Percentiles rank a stretch among this genome's conserved stretches.
Evolutionary conservation across 768 basidiomycete species (phyloP).

Genomic region (Auriscalpium microsporum): DNA sequence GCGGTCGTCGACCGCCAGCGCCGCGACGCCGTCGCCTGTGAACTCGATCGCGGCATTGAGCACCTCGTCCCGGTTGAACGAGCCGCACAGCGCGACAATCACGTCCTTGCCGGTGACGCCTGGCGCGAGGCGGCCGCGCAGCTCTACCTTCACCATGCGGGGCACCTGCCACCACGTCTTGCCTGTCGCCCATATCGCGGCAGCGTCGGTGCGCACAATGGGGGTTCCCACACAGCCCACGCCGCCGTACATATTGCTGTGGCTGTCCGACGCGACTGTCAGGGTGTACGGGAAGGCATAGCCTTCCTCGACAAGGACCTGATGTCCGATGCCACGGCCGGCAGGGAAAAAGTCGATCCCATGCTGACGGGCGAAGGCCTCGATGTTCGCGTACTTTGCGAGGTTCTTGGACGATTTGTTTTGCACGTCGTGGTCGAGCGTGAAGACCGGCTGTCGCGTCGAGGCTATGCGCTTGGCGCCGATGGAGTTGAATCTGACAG

Average conservation of each 20-base stretch:
- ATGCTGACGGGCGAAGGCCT: conserved; percentile 79
- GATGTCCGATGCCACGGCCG: conserved; percentile 96
- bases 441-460: conserved; percentile 84
- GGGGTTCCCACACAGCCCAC: conserved; percentile 96
- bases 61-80: conserved; percentile 94
- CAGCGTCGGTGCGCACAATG: conserved; percentile 91
- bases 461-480: conserved; percentile 80
- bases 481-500: conserved; percentile 82
- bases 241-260: conserved; percentile 99
- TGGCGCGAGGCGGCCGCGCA: conserved; percentile 69
- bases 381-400: conserved; percentile 86
- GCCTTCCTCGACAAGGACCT: conserved; percentile 95
- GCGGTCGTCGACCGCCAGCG: conserved; percentile 81
- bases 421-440: conserved; percentile 97
- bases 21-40: conserved; percentile 75
- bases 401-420: conserved; percentile 89
- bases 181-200: conserved; percentile 95
- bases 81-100: conserved; percentile 92
- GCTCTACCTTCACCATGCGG: conserved; percentile 89
- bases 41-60: conserved; percentile 97
- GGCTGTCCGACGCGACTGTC: conserved; percentile 93
- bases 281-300: conserved; percentile 95
- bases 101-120: conserved; percentile 98
- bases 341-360: conserved; percentile 94
- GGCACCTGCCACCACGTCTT: conserved; percentile 99